These are phyloP conservation scores for Bruguiera hainesii DNA, from an alignment of 441 rosid species.

Conservation along the genomic window DNA sequence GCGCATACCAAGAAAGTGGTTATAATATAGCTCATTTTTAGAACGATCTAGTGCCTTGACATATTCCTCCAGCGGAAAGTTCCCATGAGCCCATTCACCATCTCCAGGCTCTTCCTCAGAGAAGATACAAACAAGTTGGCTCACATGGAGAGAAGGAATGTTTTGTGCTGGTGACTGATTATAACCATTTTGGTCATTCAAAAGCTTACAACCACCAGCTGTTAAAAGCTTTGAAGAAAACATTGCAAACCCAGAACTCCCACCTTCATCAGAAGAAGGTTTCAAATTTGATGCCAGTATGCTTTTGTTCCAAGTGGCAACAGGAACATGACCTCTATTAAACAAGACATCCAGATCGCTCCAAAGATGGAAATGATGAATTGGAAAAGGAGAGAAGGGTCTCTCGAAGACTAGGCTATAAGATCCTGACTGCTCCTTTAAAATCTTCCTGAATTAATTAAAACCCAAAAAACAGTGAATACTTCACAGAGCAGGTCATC, in stretches of 20 bases:
- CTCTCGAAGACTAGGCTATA: slow-evolving; percentile 85
- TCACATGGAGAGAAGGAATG: slow-evolving; percentile 42
- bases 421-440: slow-evolving; percentile 51
- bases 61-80: slow-evolving; percentile 86
- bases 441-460: slow-evolving; percentile 63
- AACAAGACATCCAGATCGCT: slow-evolving; percentile 60
- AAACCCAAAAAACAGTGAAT: slow-evolving; percentile 27
- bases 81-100: slow-evolving; percentile 93
- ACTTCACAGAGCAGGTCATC: slow-evolving; percentile 16
- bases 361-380: slow-evolving; percentile 49
- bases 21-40: slow-evolving; percentile 82
- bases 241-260: slow-evolving; percentile 66
- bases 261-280: slow-evolving; percentile 43
- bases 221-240: slow-evolving; percentile 72
- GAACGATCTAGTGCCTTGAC: slow-evolving; percentile 86
- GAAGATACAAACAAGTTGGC: slow-evolving; percentile 63
- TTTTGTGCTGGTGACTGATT: slow-evolving; percentile 31
- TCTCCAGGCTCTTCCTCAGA: slow-evolving; percentile 68
- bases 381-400: slow-evolving; percentile 77
- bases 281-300: slow-evolving; percentile 52
- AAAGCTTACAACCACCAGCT: slow-evolving; percentile 54
- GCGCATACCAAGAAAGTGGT: slow-evolving; percentile 83
- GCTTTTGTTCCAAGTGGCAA: slow-evolving; percentile 66
- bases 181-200: slow-evolving; percentile 40
- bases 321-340: slow-evolving; percentile 71